Evolutionary conservation across 805 yeast genomes (phyloP).

Genomic region (Kuraishia piskuri): DNA sequence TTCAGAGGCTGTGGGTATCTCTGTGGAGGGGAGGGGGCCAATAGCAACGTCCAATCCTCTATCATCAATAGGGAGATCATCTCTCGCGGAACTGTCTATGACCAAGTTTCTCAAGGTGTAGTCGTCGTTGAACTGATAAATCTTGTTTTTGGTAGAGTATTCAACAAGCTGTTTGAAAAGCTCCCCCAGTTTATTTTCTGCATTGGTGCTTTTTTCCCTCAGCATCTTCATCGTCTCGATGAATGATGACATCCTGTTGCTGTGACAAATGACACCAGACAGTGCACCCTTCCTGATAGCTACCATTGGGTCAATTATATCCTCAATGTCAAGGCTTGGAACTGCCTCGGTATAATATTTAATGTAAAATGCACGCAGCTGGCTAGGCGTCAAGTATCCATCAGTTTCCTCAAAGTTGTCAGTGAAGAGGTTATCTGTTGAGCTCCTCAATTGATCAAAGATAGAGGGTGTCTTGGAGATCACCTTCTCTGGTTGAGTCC

Average conservation of each 20-base stretch:
- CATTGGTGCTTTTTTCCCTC: neutral
- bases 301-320: slow-evolving; percentile 14
- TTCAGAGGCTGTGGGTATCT: too few relatives aligned
- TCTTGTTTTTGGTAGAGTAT: slow-evolving; percentile 9
- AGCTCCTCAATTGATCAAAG: slow-evolving; percentile 5
- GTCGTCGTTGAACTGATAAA: slow-evolving; percentile 10
- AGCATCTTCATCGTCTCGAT: slow-evolving; percentile 8
- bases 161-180: slow-evolving; percentile 9
- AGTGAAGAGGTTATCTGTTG: slow-evolving; percentile 14
- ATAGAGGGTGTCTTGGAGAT: slow-evolving; percentile 1
- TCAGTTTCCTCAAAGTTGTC: slow-evolving; percentile 18
- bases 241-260: slow-evolving; percentile 12
- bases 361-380: slow-evolving; percentile 32
- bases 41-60: neutral
- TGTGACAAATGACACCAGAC: slow-evolving; percentile 15
- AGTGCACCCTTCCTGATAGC: slow-evolving; percentile 11
- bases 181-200: slow-evolving; percentile 6
- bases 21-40: neutral
- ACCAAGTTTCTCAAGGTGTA: slow-evolving; percentile 8
- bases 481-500: neutral
- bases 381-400: slow-evolving; percentile 31
- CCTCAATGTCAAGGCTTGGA: slow-evolving; percentile 11
- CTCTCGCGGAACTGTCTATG: neutral
- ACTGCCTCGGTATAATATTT: slow-evolving; percentile 23
- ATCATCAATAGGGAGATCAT: neutral